Conservation (phyloP, 1,284 basidiomycete genomes). For the Tilletiopsis washingtonensis region DNA sequence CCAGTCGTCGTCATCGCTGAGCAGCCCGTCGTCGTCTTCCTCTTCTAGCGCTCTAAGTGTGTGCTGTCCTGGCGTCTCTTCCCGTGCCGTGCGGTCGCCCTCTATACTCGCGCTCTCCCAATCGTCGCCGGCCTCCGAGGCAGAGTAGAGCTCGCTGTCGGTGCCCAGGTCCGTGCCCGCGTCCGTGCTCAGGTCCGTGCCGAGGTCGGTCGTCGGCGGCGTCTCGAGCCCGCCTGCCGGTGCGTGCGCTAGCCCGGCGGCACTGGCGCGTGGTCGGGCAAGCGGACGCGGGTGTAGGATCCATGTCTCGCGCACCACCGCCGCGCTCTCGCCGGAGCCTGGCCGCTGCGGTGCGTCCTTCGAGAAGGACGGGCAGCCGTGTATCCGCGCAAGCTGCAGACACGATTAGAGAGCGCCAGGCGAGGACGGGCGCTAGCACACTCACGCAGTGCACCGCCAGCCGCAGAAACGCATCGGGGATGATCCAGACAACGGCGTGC, state of each 20-base stretch:
- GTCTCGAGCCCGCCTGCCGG: background rate
- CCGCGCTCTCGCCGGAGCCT: background rate
- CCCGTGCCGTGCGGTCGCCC: too few relatives aligned
- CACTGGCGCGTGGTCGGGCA: background rate
- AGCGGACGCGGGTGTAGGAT: background rate
- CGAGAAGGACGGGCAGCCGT: background rate
- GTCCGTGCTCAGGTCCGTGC: constrained; percentile 2
- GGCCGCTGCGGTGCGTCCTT: background rate
- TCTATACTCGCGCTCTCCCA: too few relatives aligned
- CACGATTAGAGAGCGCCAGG: background rate
- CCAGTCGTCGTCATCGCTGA: too few relatives aligned
- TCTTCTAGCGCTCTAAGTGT: too few relatives aligned
- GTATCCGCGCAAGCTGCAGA: background rate
- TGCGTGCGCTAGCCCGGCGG: background rate
- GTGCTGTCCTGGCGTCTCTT: too few relatives aligned
- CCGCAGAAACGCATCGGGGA: background rate
- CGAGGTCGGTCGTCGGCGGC: constrained; percentile 1
- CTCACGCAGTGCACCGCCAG: background rate
- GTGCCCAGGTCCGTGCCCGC: background rate
- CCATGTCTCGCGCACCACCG: background rate
- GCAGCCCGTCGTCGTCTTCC: too few relatives aligned
- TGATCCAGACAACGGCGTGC: background rate
- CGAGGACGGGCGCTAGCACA: background rate
- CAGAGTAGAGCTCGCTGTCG: background rate
- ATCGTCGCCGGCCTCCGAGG: too few relatives aligned